Conservation (phyloP, 2,329 filamentous ascomycete genomes). For the Alternaria sp. region DNA sequence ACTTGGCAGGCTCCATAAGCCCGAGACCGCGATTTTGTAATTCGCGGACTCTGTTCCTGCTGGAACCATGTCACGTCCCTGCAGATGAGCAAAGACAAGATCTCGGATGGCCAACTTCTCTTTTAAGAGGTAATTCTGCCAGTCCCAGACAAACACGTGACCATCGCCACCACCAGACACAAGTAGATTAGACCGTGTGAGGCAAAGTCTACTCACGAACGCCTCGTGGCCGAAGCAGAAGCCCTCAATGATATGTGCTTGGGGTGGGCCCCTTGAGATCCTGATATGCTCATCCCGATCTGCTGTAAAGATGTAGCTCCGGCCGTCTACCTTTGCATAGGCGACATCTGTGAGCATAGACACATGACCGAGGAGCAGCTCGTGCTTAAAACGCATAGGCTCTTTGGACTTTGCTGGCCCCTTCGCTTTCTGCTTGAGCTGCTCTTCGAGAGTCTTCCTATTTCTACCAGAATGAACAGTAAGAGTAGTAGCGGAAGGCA, state of each 20-base stretch:
- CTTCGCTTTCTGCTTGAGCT: conserved; percentile 58
- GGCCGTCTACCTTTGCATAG: conserved; percentile 60
- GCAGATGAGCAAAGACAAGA: conserved; percentile 32
- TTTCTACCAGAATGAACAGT: conserved; percentile 72
- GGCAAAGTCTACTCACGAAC: conserved; percentile 80
- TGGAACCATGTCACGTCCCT: conserved; percentile 26
- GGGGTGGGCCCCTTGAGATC: conserved; percentile 79
- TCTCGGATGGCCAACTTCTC: conserved; percentile 59
- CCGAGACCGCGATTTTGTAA: conserved; percentile 59
- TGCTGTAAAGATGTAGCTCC: conserved; percentile 70
- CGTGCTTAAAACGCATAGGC: conserved; percentile 71
- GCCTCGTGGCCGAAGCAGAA: conserved; percentile 89
- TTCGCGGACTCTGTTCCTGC: conserved; percentile 21
- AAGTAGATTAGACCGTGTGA: conserved; percentile 70
- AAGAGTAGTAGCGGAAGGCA: conserved; percentile 63
- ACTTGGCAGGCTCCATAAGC: conserved; percentile 58
- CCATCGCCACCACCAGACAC: conserved; percentile 89
- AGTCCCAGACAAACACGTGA: conserved; percentile 82
- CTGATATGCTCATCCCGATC: conserved; percentile 87
- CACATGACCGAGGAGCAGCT: conserved; percentile 87
- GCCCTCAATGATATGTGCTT: conserved; percentile 85
- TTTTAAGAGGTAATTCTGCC: conserved; percentile 66
- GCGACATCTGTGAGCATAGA: conserved; percentile 86
- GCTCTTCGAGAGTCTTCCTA: conserved; percentile 64
- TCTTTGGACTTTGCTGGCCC: conserved; percentile 58